Conservation (phyloP, 1,284 basidiomycete species). For the Inonotus obliquus region DNA sequence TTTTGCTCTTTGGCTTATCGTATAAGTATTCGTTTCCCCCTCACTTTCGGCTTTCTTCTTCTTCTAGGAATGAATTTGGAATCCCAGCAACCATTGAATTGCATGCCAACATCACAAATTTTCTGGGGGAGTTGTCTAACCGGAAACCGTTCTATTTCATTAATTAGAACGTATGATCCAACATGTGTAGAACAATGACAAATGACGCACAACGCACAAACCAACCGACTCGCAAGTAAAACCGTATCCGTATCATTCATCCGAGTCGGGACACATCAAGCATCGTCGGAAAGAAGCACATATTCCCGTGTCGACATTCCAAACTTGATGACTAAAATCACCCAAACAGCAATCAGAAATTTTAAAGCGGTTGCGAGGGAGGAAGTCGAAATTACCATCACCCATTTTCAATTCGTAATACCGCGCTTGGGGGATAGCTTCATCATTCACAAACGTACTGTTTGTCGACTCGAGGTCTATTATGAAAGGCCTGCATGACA, state of each 20-base stretch:
- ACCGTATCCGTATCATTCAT: not conserved
- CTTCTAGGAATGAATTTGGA: not conserved
- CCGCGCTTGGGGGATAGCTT: slow-evolving; percentile 78
- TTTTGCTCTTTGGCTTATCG: no score
- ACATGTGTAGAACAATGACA: not conserved
- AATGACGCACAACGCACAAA: not conserved
- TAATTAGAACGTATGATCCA: not conserved
- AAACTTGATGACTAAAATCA: slow-evolving; percentile 78
- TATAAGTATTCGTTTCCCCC: no score
- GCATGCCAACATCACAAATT: not conserved
- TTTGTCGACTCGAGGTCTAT: slow-evolving; percentile 98
- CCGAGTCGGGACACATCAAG: slow-evolving; percentile 21
- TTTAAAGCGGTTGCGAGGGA: not conserved
- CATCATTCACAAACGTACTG: slow-evolving; percentile 87
- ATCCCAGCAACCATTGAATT: not conserved
- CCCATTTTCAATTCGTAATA: slow-evolving; percentile 87
- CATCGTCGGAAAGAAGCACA: slow-evolving; percentile 82
- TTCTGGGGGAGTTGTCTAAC: not conserved
- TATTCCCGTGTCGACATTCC: slow-evolving; percentile 86
- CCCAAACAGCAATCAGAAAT: not conserved
- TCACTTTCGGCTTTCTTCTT: not conserved
- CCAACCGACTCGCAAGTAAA: not conserved
- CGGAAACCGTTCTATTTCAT: not conserved
- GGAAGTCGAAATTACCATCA: slow-evolving; percentile 86
- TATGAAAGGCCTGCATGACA: slow-evolving; percentile 72